Percentiles rank a stretch among this genome's conserved stretches.
phyloP scores from a whole-genome alignment of 257 asterid species.

The Solanum commersonii region DNA sequence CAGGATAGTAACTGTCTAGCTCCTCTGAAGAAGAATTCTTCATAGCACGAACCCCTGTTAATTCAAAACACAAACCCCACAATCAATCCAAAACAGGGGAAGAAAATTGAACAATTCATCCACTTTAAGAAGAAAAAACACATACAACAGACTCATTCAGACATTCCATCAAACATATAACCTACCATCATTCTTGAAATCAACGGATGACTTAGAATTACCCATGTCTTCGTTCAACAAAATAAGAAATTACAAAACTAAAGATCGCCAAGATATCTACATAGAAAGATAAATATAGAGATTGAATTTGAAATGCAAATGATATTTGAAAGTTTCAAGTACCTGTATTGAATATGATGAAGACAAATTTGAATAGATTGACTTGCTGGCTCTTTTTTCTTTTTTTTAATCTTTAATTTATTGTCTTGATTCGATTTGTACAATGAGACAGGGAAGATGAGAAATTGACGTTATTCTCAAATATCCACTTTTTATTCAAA shows the following conservation, averaged over 20 bases:
- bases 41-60: conserved; percentile 9
- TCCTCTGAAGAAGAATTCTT: conserved; percentile 43
- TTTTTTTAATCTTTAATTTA: too few relatives aligned
- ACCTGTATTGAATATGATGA: not conserved
- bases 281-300: not conserved
- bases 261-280: conserved; percentile 4
- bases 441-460: not conserved
- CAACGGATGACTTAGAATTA: conserved; percentile 2
- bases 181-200: conserved; percentile 18
- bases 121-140: not conserved
- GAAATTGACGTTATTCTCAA: not conserved
- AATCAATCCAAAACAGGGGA: not conserved
- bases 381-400: not conserved
- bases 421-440: not conserved
- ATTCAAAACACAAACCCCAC: not conserved
- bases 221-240: conserved; percentile 14
- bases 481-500: not conserved
- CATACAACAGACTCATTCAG: not conserved
- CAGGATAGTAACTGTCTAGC: conserved; percentile 69
- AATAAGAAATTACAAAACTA: not conserved
- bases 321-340: not conserved
- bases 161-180: not conserved
- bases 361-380: not conserved
- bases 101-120: not conserved
- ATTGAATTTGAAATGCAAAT: not conserved